A percentile compares a stretch with the other conserved stretches of the same genome.
phyloP scores from a whole-genome alignment of 768 basidiomycete genomes.

The Albatrellus ellisii region DNA sequence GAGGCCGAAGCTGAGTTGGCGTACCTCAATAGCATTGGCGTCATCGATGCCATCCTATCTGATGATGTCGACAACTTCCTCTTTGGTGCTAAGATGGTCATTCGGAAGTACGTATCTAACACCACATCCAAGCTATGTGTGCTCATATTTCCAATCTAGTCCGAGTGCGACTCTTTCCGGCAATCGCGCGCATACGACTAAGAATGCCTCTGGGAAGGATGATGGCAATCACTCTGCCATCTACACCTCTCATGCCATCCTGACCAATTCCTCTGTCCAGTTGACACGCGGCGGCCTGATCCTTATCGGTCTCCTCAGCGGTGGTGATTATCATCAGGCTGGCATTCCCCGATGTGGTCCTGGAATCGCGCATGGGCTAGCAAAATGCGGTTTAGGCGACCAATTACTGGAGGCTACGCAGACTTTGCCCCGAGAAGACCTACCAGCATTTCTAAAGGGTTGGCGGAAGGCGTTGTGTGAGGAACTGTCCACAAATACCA shows the following conservation, averaged over 20 bases:
- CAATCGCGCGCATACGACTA: constrained; percentile 47
- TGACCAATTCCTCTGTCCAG: constrained; percentile 32
- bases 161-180: constrained; percentile 63
- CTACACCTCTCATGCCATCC: constrained; percentile 26
- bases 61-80: constrained; percentile 92
- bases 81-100: constrained; percentile 73
- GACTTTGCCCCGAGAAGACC: constrained; percentile 25
- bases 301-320: constrained; percentile 74
- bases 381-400: constrained; percentile 72
- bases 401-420: constrained; percentile 46
- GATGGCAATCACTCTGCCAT: constrained; percentile 54
- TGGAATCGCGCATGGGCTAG: constrained; percentile 63
- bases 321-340: constrained; percentile 78
- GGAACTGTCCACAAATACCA: constrained; percentile 60
- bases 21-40: constrained; percentile 64
- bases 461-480: constrained; percentile 53
- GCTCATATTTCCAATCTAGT: constrained; percentile 22
- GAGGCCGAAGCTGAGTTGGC: constrained; percentile 95
- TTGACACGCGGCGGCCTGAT: constrained; percentile 59
- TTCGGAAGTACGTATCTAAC: constrained; percentile 54
- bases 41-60: constrained; percentile 81
- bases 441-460: constrained; percentile 38
- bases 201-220: constrained; percentile 55
- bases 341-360: constrained; percentile 58
- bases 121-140: background rate